Percentiles rank a stretch among this genome's conserved stretches.
These are phyloP conservation scores for Alnus rubra DNA, from an alignment of 306 rosid genomes.

Conservation along the genomic window DNA sequence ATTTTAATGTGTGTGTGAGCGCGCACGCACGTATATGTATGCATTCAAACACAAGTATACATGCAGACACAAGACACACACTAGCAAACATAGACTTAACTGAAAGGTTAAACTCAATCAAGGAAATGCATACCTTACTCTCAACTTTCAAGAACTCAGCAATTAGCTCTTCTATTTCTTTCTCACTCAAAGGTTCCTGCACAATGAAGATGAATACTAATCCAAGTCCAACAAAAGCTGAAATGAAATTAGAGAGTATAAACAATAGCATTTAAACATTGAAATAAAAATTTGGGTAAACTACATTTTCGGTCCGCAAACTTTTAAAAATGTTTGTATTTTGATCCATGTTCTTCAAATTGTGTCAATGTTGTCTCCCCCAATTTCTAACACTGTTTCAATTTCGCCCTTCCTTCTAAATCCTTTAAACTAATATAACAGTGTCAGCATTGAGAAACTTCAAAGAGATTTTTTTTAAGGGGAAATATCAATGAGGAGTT, in stretches of 20 bases:
- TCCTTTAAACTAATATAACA: neutral
- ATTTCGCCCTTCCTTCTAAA: neutral
- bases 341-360: neutral
- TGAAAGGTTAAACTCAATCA: neutral
- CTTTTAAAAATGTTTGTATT: neutral
- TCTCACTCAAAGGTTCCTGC: conserved; percentile 84
- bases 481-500: no score
- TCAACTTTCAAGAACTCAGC: conserved; percentile 88
- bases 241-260: conserved; percentile 6
- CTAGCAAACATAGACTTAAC: no score
- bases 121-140: conserved; percentile 73
- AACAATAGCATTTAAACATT: conserved; percentile 7
- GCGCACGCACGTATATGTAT: neutral
- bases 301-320: neutral
- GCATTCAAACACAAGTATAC: neutral
- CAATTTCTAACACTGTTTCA: neutral
- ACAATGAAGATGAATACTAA: conserved; percentile 30
- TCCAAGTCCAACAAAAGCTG: neutral
- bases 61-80: neutral
- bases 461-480: no score
- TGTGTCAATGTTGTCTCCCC: no score
- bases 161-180: conserved; percentile 74
- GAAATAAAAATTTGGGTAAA: conserved; percentile 4
- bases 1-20: no score
- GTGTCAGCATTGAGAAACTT: neutral